phyloP scores from a whole-genome alignment of 2,329 filamentous ascomycete species.

The Talaromyces amestolkiae region DNA sequence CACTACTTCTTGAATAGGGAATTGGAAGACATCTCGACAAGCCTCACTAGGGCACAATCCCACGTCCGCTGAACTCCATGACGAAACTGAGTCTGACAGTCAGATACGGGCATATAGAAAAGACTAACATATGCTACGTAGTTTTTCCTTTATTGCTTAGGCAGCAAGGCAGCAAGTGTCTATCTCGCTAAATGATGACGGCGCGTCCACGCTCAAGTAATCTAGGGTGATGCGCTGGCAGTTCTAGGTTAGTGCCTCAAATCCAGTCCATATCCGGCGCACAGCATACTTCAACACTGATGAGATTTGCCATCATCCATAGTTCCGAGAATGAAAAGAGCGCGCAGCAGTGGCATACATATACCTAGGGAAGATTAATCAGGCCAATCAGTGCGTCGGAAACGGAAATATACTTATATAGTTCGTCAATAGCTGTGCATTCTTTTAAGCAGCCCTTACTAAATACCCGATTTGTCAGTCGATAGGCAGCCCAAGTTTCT shows the following conservation, averaged over 20 bases:
- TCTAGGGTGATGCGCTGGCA: constrained; percentile 16
- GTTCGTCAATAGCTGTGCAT: neutral
- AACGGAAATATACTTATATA: constrained; percentile 7
- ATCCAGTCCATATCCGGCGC: neutral
- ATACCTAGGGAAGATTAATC: neutral
- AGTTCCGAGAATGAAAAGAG: neutral
- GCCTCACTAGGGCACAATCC: constrained; percentile 7
- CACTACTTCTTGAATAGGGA: neutral
- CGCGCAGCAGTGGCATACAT: neutral
- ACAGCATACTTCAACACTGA: neutral
- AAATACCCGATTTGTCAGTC: neutral
- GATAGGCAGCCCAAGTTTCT: neutral
- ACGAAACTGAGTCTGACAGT: neutral
- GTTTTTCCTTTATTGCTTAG: constrained; percentile 6
- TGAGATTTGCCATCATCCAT: neutral
- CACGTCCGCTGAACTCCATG: neutral
- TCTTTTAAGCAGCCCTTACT: neutral
- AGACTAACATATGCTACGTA: too few relatives aligned
- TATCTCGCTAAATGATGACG: neutral
- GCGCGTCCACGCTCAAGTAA: neutral
- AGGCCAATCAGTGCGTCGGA: neutral
- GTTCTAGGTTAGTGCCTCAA: neutral
- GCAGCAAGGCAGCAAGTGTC: neutral
- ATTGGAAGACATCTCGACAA: neutral
- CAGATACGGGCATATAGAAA: neutral